Evolutionary conservation across 129 eudicot species (phyloP).

Genomic region (Chrysanthemum lavandulifolium): DNA sequence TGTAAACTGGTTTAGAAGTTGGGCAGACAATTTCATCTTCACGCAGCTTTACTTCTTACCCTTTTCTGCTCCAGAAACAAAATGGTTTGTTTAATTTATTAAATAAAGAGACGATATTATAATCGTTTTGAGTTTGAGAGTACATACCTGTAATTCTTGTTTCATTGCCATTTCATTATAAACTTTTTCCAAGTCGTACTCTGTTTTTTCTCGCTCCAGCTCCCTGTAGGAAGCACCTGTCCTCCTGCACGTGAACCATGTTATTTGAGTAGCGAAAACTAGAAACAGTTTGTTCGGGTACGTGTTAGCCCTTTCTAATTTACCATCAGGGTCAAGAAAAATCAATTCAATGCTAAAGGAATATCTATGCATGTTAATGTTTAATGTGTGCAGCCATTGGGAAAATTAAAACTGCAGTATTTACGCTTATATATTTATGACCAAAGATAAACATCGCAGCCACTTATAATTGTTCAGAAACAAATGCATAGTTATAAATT

Average conservation of each 20-base stretch:
- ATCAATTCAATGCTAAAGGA: neutral
- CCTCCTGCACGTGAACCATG: slow-evolving; percentile 39
- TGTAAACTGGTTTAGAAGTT: slow-evolving; percentile 62
- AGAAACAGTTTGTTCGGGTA: too few species aligned
- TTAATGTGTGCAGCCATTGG: neutral
- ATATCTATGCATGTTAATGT: neutral
- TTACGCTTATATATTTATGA: neutral
- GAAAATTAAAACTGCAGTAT: neutral
- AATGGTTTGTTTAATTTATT: neutral
- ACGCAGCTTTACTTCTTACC: slow-evolving; percentile 75
- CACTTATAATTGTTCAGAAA: neutral
- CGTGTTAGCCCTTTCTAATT: too few species aligned
- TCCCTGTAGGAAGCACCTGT: slow-evolving; percentile 64
- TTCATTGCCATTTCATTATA: slow-evolving; percentile 74
- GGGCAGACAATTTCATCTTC: slow-evolving; percentile 81
- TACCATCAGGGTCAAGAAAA: too few species aligned
- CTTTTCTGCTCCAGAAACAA: slow-evolving; percentile 50
- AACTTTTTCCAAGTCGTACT: slow-evolving; percentile 63
- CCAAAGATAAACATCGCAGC: neutral
- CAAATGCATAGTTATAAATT: neutral
- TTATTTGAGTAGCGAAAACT: too few species aligned
- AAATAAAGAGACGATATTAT: too few species aligned
- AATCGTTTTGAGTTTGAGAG: too few species aligned
- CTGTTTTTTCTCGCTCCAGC: slow-evolving; percentile 66
- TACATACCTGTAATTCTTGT: slow-evolving; percentile 71